A percentile compares a stretch with the other conserved stretches of the same genome.
Conservation (phyloP, 2,329 filamentous ascomycete species). For the Neonectria sp. region DNA sequence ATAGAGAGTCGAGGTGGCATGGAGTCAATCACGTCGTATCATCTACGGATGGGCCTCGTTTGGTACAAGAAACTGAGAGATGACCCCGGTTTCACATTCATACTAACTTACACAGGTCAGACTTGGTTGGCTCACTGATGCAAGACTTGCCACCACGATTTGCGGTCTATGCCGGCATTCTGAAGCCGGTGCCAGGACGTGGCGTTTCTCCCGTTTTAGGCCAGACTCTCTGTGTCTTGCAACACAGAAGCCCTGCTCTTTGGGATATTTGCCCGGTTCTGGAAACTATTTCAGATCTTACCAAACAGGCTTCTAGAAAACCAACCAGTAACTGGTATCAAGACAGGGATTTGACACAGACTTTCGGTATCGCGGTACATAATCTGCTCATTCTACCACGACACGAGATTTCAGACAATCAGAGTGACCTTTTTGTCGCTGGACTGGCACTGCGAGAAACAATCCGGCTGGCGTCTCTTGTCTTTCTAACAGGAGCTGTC, state of each 20-base stretch:
- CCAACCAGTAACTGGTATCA: neutral
- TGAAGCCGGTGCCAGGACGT: too few species aligned
- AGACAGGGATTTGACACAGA: neutral
- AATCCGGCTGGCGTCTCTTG: neutral
- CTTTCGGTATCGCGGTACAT: neutral
- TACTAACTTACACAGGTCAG: neutral
- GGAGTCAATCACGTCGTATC: neutral
- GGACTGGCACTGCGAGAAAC: neutral
- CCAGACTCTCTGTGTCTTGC: neutral
- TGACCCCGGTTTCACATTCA: neutral
- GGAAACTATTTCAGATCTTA: neutral
- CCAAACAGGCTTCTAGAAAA: neutral
- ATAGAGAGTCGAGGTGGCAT: neutral
- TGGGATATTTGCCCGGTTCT: conserved; percentile 4
- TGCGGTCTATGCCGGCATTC: neutral
- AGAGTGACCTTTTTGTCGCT: neutral
- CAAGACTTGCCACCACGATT: neutral
- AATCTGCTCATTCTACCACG: neutral
- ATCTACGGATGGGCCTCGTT: neutral
- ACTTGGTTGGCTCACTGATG: neutral
- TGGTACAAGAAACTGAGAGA: neutral
- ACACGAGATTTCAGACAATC: neutral
- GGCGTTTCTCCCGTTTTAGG: neutral
- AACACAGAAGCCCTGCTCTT: neutral
- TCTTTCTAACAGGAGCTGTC: neutral